Evolutionary conservation across 2,329 filamentous ascomycete species (phyloP).

Genomic region (Trichoderma koningii): DNA sequence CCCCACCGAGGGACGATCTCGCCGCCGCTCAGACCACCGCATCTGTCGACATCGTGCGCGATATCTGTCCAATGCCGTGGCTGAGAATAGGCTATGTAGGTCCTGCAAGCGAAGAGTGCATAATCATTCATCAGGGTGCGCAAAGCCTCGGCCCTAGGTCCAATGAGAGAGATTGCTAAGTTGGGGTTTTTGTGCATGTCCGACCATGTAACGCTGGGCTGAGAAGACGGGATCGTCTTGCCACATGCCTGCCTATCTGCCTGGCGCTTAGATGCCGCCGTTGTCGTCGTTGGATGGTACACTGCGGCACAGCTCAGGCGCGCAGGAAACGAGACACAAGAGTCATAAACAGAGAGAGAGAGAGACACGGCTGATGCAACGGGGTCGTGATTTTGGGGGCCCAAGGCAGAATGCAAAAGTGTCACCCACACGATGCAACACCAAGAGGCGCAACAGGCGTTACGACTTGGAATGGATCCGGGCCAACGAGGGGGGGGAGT

Average conservation of each 20-base stretch:
- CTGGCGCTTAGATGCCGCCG: neutral
- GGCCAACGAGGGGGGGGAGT: no score
- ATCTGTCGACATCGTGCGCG: neutral
- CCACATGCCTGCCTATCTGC: neutral
- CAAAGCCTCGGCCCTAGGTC: no score
- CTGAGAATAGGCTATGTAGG: neutral
- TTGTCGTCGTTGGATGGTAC: neutral
- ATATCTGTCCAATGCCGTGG: neutral
- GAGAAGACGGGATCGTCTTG: neutral
- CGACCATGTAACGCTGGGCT: neutral
- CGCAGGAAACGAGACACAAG: no score
- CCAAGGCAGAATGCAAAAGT: neutral
- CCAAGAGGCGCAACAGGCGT: neutral
- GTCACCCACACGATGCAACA: constrained; percentile 4
- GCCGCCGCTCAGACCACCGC: neutral
- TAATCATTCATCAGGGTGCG: neutral
- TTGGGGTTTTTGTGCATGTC: neutral
- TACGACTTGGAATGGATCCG: neutral
- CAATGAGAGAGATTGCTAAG: neutral
- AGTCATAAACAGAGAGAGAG: no score
- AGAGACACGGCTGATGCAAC: neutral
- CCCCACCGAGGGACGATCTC: neutral
- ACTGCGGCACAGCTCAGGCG: neutral
- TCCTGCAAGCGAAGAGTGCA: neutral
- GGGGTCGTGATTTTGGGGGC: neutral